Base-by-base conservation (phyloP, 78 protist species). In the Cavenderia fasciculata region DNA sequence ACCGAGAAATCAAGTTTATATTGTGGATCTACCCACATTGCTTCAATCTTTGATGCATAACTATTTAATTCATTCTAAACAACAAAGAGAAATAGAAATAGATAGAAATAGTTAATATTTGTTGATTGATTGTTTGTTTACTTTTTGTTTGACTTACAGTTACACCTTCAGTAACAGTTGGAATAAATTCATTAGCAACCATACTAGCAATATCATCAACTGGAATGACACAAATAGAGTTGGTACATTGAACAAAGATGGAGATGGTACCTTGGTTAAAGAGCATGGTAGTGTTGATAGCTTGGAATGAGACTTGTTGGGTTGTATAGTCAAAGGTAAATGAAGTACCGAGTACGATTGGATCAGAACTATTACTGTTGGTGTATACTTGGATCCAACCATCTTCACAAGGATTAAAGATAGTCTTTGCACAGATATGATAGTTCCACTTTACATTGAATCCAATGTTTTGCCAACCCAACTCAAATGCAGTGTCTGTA, bases 391-490 rank as follows among this genome's bases (percentile, higher is more conserved):
- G 63, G 25, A 75, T 61, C 44, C 18, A 44, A 29, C 86, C 86
- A 61, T 75, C 41, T 46, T 75, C 86, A 44, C 86, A 75, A 59
- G 85, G 85, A 27, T 43, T 40, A 27, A 74, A 59, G 19, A 74
- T 31, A 41, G 73, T 23, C 21, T 75, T 43, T 21, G 14, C 86
- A 61, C 86, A 75, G 33, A 75, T 75, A 61, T 75, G 86, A 33
- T 75, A 75, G 52, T 75, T 75, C 73, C 71, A 75, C 46, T 75
- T 71, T 25, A 75, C 29, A 18, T 75, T 29, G 33, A 61, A 75
- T n/a, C 18, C 23, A 31, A 43, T 36, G n/a, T 63, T 59, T 1
- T 41, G 40, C 86, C 63, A 57, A 57, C 63, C 63, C 33, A n/a
- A n/a, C 6, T 29, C n/a, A 25, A 57, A 27, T 27, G 38, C 6